A percentile compares a stretch with the other conserved stretches of the same genome.
Evolutionary conservation across 805 yeast genomes (phyloP).

Genomic region (Wickerhamomyces kurtzmanii): DNA sequence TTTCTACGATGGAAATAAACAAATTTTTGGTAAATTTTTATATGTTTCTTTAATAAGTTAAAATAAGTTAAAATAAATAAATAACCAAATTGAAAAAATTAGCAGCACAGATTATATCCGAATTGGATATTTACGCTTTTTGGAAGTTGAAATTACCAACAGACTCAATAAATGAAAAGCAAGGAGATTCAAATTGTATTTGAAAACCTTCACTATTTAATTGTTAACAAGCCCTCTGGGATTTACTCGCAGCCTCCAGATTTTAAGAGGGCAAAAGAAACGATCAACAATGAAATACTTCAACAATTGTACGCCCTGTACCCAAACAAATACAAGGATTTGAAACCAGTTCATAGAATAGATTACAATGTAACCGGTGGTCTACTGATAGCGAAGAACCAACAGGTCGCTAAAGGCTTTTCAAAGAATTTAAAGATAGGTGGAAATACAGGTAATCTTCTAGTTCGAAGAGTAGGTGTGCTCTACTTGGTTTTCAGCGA

Average conservation of each 20-base stretch:
- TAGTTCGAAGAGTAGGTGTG: slow-evolving; percentile 23
- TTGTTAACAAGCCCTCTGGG: slow-evolving; percentile 27
- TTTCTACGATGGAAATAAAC: no score
- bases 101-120: no score
- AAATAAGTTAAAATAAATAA: no score
- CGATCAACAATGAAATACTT: no score
- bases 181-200: slow-evolving; percentile 3
- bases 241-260: slow-evolving; percentile 22
- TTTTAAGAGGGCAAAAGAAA: slow-evolving; percentile 5
- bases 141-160: neutral
- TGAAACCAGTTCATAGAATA: slow-evolving; percentile 26
- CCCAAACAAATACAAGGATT: slow-evolving; percentile 4
- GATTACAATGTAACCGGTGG: slow-evolving; percentile 32
- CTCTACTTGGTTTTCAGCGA: slow-evolving; percentile 21
- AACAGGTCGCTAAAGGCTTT: slow-evolving; percentile 21
- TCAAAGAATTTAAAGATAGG: slow-evolving; percentile 21
- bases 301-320: no score
- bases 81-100: no score
- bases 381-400: slow-evolving; percentile 23
- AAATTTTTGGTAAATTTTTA: no score
- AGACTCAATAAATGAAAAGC: neutral
- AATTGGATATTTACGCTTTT: neutral
- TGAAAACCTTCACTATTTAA: slow-evolving; percentile 12
- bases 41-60: no score
- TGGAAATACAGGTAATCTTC: slow-evolving; percentile 26